Conservation (phyloP, 352 stramenopile genomes). For the Globisporangium echinulatum region DNA sequence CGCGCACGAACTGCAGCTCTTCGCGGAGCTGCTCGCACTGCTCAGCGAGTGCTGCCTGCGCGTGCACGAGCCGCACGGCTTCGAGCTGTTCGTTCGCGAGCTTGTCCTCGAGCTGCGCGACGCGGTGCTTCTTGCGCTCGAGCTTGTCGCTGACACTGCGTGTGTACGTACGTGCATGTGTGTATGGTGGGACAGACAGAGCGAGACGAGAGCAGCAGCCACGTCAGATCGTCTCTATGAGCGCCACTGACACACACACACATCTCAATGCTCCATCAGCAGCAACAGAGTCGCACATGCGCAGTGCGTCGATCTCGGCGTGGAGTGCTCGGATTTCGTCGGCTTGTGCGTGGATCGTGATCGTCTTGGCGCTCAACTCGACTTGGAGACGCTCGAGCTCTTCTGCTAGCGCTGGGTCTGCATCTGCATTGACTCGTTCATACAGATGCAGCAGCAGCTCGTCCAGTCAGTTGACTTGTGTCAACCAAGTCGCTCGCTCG, state of each 20-base stretch:
- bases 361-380: constrained; percentile 42
- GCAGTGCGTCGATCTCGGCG: constrained; percentile 50
- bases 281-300: constrained; percentile 13
- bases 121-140: constrained; percentile 28
- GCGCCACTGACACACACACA: too few species aligned
- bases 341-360: constrained; percentile 51
- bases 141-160: constrained; percentile 29
- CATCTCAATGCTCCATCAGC: neutral
- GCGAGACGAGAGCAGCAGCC: neutral
- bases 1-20: constrained; percentile 50
- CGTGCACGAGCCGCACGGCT: constrained; percentile 45
- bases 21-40: constrained; percentile 37
- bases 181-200: neutral
- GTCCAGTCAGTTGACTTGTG: too few species aligned
- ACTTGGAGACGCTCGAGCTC: constrained; percentile 55
- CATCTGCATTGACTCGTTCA: too few species aligned
- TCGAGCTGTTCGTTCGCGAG: constrained; percentile 32
- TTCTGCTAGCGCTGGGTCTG: constrained; percentile 34
- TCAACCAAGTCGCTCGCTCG: too few species aligned
- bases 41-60: constrained; percentile 38
- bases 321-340: constrained; percentile 57
- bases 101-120: constrained; percentile 22
- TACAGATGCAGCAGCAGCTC: too few species aligned
- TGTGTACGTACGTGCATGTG: too few species aligned
- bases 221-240: neutral